Evolutionary conservation across 495 filamentous ascomycete species (phyloP).

Genomic region (Neurospora sp.): DNA sequence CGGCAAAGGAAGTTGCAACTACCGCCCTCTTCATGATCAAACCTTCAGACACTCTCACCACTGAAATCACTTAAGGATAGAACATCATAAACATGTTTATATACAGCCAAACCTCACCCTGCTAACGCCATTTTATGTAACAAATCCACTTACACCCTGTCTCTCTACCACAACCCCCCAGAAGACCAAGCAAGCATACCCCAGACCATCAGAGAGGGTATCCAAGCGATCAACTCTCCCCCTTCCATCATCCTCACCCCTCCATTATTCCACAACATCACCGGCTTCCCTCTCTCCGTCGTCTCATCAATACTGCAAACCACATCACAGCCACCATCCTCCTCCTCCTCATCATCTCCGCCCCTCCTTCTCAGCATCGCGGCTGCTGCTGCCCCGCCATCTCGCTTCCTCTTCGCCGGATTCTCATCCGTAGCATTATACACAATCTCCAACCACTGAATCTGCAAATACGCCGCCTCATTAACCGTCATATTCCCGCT

Average conservation of each 20-base stretch:
- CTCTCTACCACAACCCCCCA: background rate
- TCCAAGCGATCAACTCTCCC: conserved; percentile 1
- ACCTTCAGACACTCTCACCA: background rate
- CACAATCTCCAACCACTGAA: conserved; percentile 66
- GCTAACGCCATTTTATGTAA: background rate
- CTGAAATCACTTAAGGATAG: background rate
- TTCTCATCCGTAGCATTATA: conserved; percentile 45
- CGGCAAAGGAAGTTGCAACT: background rate
- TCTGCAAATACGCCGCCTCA: conserved; percentile 51
- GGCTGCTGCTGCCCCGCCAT: background rate
- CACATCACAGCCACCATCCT: conserved; percentile 20
- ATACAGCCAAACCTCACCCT: background rate
- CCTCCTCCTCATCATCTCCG: conserved; percentile 15
- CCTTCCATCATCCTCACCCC: conserved; percentile 9
- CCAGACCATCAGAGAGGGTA: background rate
- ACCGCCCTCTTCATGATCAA: background rate
- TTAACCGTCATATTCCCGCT: conserved; percentile 57
- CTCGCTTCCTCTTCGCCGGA: background rate
- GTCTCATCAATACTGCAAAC: conserved; percentile 44
- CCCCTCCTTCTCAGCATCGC: conserved; percentile 5
- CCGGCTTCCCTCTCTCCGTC: conserved; percentile 29
- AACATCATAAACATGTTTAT: background rate
- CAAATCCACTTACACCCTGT: background rate
- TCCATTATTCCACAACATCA: conserved; percentile 31
- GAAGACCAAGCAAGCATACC: conserved; percentile 2